Evolutionary conservation across 352 stramenopile species (phyloP).

Genomic region (Pythium biforme): DNA sequence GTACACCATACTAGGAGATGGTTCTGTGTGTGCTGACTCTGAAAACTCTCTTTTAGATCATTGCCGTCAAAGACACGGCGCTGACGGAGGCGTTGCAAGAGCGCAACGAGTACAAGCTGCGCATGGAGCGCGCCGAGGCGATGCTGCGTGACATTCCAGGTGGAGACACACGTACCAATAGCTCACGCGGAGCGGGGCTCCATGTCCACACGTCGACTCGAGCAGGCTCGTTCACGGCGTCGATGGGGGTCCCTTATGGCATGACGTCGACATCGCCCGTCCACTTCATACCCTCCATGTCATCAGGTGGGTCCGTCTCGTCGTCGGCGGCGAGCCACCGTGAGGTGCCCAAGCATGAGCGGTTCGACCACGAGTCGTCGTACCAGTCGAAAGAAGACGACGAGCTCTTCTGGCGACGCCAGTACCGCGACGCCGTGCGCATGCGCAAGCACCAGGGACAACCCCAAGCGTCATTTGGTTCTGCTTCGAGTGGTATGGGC

Average conservation of each 20-base stretch:
- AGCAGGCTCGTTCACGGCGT: conserved; percentile 16
- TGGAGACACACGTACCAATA: conserved; percentile 14
- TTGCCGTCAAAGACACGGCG: conserved; percentile 55
- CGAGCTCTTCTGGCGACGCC: conserved; percentile 32
- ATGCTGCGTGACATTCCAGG: conserved; percentile 39
- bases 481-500: neutral
- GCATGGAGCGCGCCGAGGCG: conserved; percentile 43
- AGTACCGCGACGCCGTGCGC: conserved; percentile 32
- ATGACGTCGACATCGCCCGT: conserved; percentile 28
- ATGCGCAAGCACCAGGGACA: conserved; percentile 31
- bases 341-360: conserved; percentile 27
- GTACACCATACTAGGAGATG: no score
- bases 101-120: conserved; percentile 50
- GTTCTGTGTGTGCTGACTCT: no score
- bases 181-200: conserved; percentile 1
- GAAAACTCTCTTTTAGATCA: conserved; percentile 22
- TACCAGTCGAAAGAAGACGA: conserved; percentile 31
- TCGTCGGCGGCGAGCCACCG: neutral
- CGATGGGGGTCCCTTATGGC: conserved; percentile 15
- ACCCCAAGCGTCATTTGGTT: neutral
- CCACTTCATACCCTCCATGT: conserved; percentile 10
- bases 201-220: conserved; percentile 24
- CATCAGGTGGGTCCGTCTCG: neutral
- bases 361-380: conserved; percentile 31
- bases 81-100: conserved; percentile 56